Evolutionary conservation across 2,329 filamentous ascomycete genomes (phyloP).

Genomic region (Fusarium longipes): DNA sequence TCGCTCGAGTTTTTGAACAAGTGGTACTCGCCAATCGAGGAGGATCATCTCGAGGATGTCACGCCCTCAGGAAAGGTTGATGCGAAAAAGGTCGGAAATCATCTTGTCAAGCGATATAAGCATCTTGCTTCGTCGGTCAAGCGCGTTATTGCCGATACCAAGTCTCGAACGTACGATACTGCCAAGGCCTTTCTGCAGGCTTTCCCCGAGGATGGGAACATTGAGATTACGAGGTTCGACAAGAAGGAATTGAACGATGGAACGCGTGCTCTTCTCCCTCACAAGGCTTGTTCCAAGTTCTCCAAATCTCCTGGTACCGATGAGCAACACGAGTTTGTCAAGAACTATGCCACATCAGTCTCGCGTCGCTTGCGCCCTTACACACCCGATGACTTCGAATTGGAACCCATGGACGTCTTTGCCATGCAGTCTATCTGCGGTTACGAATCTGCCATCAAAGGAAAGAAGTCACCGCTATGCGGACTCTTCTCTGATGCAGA

Average conservation of each 20-base stretch:
- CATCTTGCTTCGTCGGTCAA: slow-evolving; percentile 38
- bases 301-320: slow-evolving; percentile 35
- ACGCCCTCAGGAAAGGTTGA: slow-evolving; percentile 39
- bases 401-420: slow-evolving; percentile 38
- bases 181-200: slow-evolving; percentile 31
- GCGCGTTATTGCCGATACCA: slow-evolving; percentile 39
- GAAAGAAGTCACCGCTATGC: slow-evolving; percentile 33
- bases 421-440: slow-evolving; percentile 42
- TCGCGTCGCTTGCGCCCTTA: slow-evolving; percentile 30
- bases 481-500: slow-evolving; percentile 37
- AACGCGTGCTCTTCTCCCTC: slow-evolving; percentile 41
- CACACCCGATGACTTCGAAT: slow-evolving; percentile 33
- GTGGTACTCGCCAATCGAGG: slow-evolving; percentile 41
- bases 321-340: slow-evolving; percentile 32
- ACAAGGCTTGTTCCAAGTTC: slow-evolving; percentile 41
- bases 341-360: slow-evolving; percentile 32
- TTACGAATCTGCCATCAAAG: slow-evolving; percentile 39
- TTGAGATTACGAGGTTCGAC: slow-evolving; percentile 35
- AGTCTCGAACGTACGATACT: slow-evolving; percentile 41
- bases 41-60: slow-evolving; percentile 38
- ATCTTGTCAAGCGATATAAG: slow-evolving; percentile 36
- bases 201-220: slow-evolving; percentile 25
- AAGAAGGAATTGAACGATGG: slow-evolving; percentile 38
- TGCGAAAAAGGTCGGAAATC: slow-evolving; percentile 31
- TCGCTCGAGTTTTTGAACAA: slow-evolving; percentile 34